phyloP scores from a whole-genome alignment of 129 eudicot species.

The Lactuca saligna region DNA sequence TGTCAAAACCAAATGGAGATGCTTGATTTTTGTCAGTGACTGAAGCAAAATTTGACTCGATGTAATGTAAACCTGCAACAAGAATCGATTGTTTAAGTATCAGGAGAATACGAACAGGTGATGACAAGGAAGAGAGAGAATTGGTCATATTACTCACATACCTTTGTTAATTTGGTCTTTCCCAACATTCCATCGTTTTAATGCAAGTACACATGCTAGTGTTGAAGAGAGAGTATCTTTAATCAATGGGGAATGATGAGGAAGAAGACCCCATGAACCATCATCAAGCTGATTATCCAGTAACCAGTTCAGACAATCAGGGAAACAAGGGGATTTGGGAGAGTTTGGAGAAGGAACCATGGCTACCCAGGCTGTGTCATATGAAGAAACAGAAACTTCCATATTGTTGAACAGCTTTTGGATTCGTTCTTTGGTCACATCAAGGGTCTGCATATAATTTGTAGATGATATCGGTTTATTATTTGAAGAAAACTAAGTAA shows the following conservation, averaged over 20 bases:
- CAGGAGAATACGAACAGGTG: neutral
- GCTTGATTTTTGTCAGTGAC: conserved; percentile 43
- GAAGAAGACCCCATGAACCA: conserved; percentile 86
- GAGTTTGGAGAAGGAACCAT: conserved; percentile 79
- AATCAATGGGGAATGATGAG: conserved; percentile 35
- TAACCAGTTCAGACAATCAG: conserved; percentile 67
- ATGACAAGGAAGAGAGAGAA: neutral
- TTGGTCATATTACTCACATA: neutral
- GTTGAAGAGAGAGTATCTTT: conserved; percentile 82
- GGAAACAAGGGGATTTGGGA: conserved; percentile 65
- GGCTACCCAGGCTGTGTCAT: conserved; percentile 99
- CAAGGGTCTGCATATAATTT: conserved; percentile 40
- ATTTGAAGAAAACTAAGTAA: neutral
- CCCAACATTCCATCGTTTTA: conserved; percentile 78
- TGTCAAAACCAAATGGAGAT: conserved; percentile 80
- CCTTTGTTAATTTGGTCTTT: conserved; percentile 68
- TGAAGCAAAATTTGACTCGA: conserved; percentile 57
- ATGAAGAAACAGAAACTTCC: conserved; percentile 73
- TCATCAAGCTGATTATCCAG: conserved; percentile 69
- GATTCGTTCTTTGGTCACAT: conserved; percentile 62
- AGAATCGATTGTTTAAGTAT: conserved; percentile 1
- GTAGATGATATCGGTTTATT: neutral
- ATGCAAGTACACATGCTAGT: conserved; percentile 78
- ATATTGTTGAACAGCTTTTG: conserved; percentile 45
- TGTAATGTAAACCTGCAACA: conserved; percentile 65